Evolutionary conservation across 305 asterid genomes (phyloP).

Genomic region (Fraxinus ornus): DNA sequence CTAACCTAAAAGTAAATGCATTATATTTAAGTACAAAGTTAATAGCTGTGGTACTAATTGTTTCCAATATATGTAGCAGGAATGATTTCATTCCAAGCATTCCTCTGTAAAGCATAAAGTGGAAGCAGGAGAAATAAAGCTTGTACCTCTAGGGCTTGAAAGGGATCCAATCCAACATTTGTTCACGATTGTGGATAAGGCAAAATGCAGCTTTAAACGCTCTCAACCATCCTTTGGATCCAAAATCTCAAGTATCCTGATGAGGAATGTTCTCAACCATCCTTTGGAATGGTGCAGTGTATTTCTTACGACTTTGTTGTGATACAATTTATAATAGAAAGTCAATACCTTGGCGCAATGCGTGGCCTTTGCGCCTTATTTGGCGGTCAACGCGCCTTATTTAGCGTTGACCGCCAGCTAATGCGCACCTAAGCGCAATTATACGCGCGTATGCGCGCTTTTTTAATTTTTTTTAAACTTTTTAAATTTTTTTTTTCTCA

Average conservation of each 20-base stretch:
- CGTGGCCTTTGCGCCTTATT: too few relatives aligned
- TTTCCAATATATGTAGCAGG: neutral
- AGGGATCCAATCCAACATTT: slow-evolving; percentile 79
- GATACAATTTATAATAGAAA: neutral
- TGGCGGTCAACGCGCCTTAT: too few relatives aligned
- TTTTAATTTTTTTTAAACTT: too few relatives aligned
- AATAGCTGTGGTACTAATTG: neutral
- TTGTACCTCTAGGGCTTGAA: slow-evolving; percentile 80
- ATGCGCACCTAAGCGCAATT: too few relatives aligned
- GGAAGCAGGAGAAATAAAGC: neutral
- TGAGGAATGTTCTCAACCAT: slow-evolving; percentile 11
- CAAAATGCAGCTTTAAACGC: slow-evolving; percentile 85
- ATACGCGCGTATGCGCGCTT: too few relatives aligned
- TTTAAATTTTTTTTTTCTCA: too few relatives aligned
- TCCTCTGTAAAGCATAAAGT: neutral
- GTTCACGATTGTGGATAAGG: slow-evolving; percentile 90
- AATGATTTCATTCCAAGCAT: neutral
- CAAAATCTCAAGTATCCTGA: slow-evolving; percentile 86
- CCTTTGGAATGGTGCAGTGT: too few relatives aligned
- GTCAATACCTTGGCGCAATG: neutral
- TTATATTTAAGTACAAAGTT: neutral
- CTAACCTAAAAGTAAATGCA: neutral
- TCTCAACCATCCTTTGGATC: slow-evolving; percentile 85
- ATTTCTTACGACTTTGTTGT: too few relatives aligned
- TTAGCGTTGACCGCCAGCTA: too few relatives aligned